Conservation (phyloP, 306 rosid genomes). For the Astragalus membranaceus region DNA sequence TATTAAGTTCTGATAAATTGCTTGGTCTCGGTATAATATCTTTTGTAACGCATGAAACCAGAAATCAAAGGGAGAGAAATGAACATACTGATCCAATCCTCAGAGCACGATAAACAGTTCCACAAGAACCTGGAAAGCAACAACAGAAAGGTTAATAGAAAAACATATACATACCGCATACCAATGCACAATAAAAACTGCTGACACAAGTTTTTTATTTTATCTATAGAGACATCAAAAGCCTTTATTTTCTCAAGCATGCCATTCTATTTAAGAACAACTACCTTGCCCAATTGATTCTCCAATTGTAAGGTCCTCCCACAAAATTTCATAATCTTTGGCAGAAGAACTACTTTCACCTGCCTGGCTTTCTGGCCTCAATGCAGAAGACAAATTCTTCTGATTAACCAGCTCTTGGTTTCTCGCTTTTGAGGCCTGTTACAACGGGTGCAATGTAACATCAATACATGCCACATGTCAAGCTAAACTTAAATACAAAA, state of each 20-base stretch:
- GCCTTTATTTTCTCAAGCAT: conserved; percentile 16
- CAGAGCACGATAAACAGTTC: conserved; percentile 95
- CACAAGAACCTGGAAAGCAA: conserved; percentile 88
- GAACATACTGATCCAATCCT: conserved; percentile 98
- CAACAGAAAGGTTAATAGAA: conserved; percentile 22
- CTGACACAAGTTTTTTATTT: not conserved
- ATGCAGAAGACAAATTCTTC: too few species aligned
- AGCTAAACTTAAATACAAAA: conserved; percentile 19
- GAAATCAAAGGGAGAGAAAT: conserved; percentile 40
- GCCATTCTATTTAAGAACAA: not conserved
- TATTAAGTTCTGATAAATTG: not conserved
- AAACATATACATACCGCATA: conserved; percentile 11
- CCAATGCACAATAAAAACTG: not conserved
- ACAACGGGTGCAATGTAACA: conserved; percentile 31
- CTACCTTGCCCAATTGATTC: conserved; percentile 97
- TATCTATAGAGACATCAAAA: conserved; percentile 6
- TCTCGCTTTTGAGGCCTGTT: too few species aligned
- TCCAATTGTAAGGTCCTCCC: conserved; percentile 93
- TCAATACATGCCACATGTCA: conserved; percentile 38
- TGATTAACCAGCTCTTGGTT: too few species aligned
- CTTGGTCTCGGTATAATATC: not conserved
- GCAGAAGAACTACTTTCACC: too few species aligned
- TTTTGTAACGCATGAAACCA: not conserved
- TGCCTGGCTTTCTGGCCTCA: too few species aligned
- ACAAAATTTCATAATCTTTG: conserved; percentile 77